These are phyloP conservation scores for Ceratopteris richardii DNA, from an alignment of 75 land plant genomes.

Conservation along the genomic window DNA sequence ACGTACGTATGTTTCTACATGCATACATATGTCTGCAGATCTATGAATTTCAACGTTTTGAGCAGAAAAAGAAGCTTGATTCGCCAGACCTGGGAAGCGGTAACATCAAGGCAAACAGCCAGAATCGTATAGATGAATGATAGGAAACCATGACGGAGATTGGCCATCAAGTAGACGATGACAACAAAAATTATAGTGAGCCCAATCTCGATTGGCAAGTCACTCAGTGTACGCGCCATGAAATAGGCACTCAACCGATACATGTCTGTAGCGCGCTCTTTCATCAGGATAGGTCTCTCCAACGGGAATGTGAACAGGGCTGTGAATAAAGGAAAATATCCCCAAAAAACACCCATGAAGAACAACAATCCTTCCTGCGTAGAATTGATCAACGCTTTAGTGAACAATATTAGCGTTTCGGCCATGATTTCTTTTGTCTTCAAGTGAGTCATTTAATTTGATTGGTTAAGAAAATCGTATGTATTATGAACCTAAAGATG, in stretches of 20 bases:
- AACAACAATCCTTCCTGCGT: slow-evolving; percentile 71
- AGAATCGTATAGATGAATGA: slow-evolving; percentile 42
- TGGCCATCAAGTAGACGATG: slow-evolving; percentile 70
- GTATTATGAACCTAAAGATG: too few species aligned
- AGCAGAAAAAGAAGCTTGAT: too few species aligned
- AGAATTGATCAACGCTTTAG: too few species aligned
- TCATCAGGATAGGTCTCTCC: slow-evolving; percentile 66
- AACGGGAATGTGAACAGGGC: slow-evolving; percentile 83
- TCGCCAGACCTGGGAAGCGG: slow-evolving; percentile 51
- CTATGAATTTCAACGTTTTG: too few species aligned
- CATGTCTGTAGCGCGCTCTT: slow-evolving; percentile 83
- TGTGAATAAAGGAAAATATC: slow-evolving; percentile 68
- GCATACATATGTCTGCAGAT: too few species aligned
- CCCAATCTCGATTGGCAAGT: slow-evolving; percentile 73
- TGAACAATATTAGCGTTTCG: too few species aligned
- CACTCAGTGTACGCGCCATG: slow-evolving; percentile 57
- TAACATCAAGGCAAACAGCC: slow-evolving; percentile 44
- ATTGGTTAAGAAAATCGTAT: too few species aligned
- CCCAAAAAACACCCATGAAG: slow-evolving; percentile 85
- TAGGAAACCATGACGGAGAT: slow-evolving; percentile 30
- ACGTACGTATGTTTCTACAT: too few species aligned
- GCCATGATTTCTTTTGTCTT: too few species aligned
- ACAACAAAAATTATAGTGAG: slow-evolving; percentile 49
- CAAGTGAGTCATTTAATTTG: too few species aligned
- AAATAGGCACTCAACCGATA: slow-evolving; percentile 80